Evolutionary conservation across 768 basidiomycete genomes (phyloP), one percentile per base, ranked within the genome.

Genomic region (Lentinula aciculospora): DNA sequence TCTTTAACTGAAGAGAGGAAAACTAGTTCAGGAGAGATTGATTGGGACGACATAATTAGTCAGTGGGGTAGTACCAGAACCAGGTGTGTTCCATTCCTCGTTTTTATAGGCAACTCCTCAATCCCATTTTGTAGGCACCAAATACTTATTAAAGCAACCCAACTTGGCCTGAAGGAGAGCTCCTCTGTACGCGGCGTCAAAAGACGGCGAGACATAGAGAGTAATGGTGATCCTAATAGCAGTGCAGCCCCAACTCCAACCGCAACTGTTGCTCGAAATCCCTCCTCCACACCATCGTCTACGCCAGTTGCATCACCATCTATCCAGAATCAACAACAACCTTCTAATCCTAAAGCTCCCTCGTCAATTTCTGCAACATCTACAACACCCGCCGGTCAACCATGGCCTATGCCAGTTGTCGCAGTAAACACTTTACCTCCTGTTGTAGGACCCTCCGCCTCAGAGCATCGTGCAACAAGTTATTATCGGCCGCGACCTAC

Each of bases 101-200:
- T 8, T 25, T n/a, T 46, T 9, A 15, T 17, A 40, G 12, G 21
- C 31, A n/a, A 44, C 3, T 40, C 17, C 13, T 31, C 6, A 31
- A 23, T 9, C 15, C 23, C 27, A 15, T 40, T 32, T 46, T 57
- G 6, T 57, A 92, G 90, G 65, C 89, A 91, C 63, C 90, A 93
- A 67, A 91, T 92, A 56, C 72, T 92, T 32, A 81, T 91, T 60
- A 92, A 90, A 69, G 91, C 89, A 1, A 92, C 87, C 1, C 73
- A 79, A n/a, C 69, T 93, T 17, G 86, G 88, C 9, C 74, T 93
- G 48, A 92, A 92, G 68, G 87, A 88, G 63, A 89, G 86, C 61
- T 83, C 88, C 4, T 71, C 74, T 8, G 25, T 29, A 17, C 68
- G 86, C 42, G 84, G 80, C 5, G 74, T 76, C 29, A 89, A 89